Evolutionary conservation across 257 asterid species (phyloP), one percentile per base, ranked within the genome.

Genomic region (Solanum peruvianum): DNA sequence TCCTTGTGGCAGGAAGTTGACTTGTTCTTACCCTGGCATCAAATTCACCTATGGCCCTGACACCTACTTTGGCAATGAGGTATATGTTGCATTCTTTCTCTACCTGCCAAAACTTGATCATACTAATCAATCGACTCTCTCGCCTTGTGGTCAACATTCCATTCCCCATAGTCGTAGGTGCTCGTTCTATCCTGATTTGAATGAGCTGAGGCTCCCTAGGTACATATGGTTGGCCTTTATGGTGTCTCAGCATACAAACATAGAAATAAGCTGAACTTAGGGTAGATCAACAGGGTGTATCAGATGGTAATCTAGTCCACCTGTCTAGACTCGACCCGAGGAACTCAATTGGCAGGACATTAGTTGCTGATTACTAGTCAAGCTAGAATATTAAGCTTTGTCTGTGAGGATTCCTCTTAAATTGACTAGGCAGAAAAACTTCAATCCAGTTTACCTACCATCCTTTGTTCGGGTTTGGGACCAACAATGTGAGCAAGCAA

Each of bases 1-100:
- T 16, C 99, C 99, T 29, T 97, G 99, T 86, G 99, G 99, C 25
- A 92, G 99, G 93, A 97, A 97, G 91, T 88, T 97, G 78, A 96
- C 99, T 0, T 97, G 99, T 91, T 97, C 99, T 25, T 97, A 97
- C 89, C 99, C 99, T 69, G 99, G 99, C 86, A 97, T 97, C 98
- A 96, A 95, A 42, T 96, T 95, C 90, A 21, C 93, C 85, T 97
- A 97, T 47, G 97, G 98, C 42, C 99, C 99, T 39, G 98, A 97
- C 27, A 64, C 94, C 56, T 97, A 95, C 93, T 97, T 39, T 16
- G 99, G 91, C 90, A 85, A 96, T 27, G 99, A 97, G 99, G 99
- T 96, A 93, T 11, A 45, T 16, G 39, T 0, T 77, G 42, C 35
- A 42, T 67, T 35, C 45, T 31, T 25, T 83, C 31, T 23, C 58